Evolutionary conservation across 148 eudicot species (phyloP).

Genomic region (Chenopodium album): DNA sequence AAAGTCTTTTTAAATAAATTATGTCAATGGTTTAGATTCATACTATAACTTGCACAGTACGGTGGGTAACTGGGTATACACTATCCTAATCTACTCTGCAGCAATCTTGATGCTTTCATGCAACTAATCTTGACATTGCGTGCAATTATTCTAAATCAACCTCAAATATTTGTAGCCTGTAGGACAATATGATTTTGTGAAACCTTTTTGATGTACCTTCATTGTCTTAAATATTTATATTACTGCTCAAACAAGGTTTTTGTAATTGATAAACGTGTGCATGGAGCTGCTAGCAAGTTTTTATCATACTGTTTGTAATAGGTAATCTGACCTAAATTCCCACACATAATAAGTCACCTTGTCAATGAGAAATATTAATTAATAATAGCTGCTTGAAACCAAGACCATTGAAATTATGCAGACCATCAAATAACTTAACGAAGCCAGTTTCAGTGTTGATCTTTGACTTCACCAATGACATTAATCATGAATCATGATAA

Average conservation of each 20-base stretch:
- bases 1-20: neutral
- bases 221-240: neutral
- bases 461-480: neutral
- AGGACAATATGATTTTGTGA: too few relatives aligned
- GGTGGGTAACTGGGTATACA: neutral
- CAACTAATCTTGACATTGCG: neutral
- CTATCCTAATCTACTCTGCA: neutral
- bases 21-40: neutral
- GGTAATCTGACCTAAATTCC: neutral
- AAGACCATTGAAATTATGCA: neutral
- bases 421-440: neutral
- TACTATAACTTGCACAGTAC: neutral
- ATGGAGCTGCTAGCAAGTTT: neutral
- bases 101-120: neutral
- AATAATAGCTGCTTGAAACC: conserved; percentile 3
- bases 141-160: neutral
- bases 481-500: neutral
- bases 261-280: too few relatives aligned
- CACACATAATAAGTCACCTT: neutral
- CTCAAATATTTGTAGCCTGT: neutral
- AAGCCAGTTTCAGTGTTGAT: neutral
- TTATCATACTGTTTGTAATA: neutral
- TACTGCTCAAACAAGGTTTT: neutral
- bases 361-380: neutral
- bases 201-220: neutral